Conservation (phyloP, 139 green algal species). For the Pseudopediastrum boryanum region DNA sequence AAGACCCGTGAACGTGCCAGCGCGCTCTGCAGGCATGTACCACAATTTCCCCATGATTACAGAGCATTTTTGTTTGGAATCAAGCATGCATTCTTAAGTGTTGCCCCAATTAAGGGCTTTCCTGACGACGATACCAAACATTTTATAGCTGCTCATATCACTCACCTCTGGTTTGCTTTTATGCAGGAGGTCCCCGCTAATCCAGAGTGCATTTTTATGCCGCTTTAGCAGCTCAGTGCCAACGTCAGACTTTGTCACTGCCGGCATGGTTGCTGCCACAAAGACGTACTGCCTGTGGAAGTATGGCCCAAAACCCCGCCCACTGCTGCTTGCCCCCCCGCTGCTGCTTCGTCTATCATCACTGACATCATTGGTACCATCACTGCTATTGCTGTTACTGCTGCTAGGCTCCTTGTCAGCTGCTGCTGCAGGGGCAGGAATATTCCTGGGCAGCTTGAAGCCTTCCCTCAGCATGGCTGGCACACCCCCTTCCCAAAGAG, state of each 20-base stretch:
- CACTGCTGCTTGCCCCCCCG: neutral
- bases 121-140: too few relatives aligned
- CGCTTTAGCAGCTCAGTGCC: slow-evolving; percentile 59
- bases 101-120: too few relatives aligned
- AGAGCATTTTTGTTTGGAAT: too few relatives aligned
- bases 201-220: slow-evolving; percentile 73
- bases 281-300: slow-evolving; percentile 89
- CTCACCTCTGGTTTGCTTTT: slow-evolving; percentile 38
- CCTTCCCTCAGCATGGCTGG: slow-evolving; percentile 58
- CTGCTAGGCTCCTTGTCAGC: neutral
- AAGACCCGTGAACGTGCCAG: too few relatives aligned
- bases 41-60: too few relatives aligned
- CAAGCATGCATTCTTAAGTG: too few relatives aligned
- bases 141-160: too few relatives aligned
- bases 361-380: neutral
- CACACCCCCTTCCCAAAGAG: slow-evolving; percentile 47
- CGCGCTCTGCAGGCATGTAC: too few relatives aligned
- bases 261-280: slow-evolving; percentile 91
- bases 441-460: slow-evolving; percentile 20
- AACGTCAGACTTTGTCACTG: slow-evolving; percentile 63
- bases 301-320: slow-evolving; percentile 12
- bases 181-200: slow-evolving; percentile 77
- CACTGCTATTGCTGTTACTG: neutral
- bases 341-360: neutral
- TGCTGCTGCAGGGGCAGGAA: neutral